These are phyloP conservation scores for Metschnikowia sp. DNA, from an alignment of 805 yeast species.

Conservation along the genomic window DNA sequence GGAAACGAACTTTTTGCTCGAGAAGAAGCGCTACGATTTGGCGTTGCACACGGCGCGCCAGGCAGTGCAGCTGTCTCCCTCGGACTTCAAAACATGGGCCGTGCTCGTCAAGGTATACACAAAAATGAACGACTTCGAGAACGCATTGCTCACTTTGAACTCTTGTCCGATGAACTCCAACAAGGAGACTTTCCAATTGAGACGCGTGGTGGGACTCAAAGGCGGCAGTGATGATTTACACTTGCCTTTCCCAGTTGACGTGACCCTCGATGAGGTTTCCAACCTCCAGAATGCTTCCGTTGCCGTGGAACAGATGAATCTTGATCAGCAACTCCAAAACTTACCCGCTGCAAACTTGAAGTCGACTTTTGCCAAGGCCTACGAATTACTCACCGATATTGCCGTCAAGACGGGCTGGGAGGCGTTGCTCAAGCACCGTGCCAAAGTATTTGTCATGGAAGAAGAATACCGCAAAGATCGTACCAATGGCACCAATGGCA, in stretches of 20 bases:
- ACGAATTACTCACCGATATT: conserved; percentile 43
- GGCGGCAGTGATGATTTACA: conserved; percentile 54
- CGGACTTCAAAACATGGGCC: conserved; percentile 75
- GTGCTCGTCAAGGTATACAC: conserved; percentile 62
- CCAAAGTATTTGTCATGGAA: conserved; percentile 47
- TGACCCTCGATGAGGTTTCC: conserved; percentile 64
- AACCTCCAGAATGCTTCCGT: conserved; percentile 64
- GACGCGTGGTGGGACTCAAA: conserved; percentile 54
- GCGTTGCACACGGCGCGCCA: conserved; percentile 58
- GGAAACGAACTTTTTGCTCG: conserved; percentile 56
- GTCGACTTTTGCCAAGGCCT: conserved; percentile 44
- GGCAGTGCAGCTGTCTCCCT: conserved; percentile 70
- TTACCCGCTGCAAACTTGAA: conserved; percentile 69
- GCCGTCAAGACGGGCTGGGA: conserved; percentile 47
- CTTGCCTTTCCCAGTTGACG: conserved; percentile 75
- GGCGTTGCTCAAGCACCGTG: conserved; percentile 41
- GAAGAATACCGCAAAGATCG: conserved; percentile 44
- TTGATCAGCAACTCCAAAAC: conserved; percentile 58
- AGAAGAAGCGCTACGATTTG: conserved; percentile 50
- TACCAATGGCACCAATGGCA: conserved; percentile 16
- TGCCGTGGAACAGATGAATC: conserved; percentile 58
- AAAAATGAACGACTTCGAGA: conserved; percentile 60
- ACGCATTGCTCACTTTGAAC: conserved; percentile 68
- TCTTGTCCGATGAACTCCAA: conserved; percentile 81
- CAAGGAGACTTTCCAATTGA: conserved; percentile 61